phyloP scores from a whole-genome alignment of 345 rosid species.

The Linum trigynum region DNA sequence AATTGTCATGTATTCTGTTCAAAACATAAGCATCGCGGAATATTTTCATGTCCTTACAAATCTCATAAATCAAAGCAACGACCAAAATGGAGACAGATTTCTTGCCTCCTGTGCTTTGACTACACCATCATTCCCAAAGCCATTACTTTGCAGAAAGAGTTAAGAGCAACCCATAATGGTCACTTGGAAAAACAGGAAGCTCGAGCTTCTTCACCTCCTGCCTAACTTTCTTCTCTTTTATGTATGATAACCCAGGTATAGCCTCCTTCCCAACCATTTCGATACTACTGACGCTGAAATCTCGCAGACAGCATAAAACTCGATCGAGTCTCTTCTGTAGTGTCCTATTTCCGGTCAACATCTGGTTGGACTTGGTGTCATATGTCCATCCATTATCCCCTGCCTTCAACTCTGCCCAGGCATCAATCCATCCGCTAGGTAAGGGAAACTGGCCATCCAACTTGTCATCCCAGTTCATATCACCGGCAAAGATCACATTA shows the following conservation, averaged over 20 bases:
- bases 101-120: neutral
- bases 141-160: slow-evolving; percentile 36
- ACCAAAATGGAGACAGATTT: neutral
- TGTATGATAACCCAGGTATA: slow-evolving; percentile 54
- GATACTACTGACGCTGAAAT: slow-evolving; percentile 46
- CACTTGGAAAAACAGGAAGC: slow-evolving; percentile 93
- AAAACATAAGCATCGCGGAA: too few species aligned
- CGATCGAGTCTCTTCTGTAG: slow-evolving; percentile 73
- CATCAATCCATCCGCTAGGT: slow-evolving; percentile 65
- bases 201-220: slow-evolving; percentile 45
- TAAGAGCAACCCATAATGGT: slow-evolving; percentile 86
- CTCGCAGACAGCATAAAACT: slow-evolving; percentile 51
- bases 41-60: neutral
- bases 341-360: slow-evolving; percentile 72
- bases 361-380: slow-evolving; percentile 78
- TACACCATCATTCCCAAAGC: neutral
- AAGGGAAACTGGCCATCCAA: slow-evolving; percentile 73
- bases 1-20: too few species aligned
- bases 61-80: neutral
- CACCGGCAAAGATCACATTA: slow-evolving; percentile 80
- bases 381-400: slow-evolving; percentile 78
- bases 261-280: slow-evolving; percentile 89
- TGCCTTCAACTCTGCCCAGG: slow-evolving; percentile 63
- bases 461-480: slow-evolving; percentile 95
- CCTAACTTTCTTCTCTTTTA: slow-evolving; percentile 73